These are phyloP conservation scores for Parietaria judaica DNA, from an alignment of 306 rosid genomes.

Conservation along the genomic window DNA sequence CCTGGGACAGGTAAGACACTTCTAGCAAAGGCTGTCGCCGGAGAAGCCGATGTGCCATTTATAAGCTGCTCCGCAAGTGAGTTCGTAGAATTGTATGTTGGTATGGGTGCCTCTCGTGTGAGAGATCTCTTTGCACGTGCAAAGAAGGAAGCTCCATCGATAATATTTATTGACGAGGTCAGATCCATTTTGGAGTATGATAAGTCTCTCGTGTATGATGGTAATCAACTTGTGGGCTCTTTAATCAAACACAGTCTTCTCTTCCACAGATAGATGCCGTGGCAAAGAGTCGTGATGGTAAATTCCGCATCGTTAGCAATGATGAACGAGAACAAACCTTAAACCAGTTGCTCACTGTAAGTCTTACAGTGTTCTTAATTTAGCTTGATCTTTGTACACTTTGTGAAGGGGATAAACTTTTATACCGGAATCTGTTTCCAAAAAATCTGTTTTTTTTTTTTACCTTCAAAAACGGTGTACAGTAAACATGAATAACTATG, in stretches of 20 bases:
- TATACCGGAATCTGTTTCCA: too few species aligned
- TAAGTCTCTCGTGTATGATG: constrained; percentile 4
- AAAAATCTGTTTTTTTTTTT: too few species aligned
- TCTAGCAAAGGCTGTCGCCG: constrained; percentile 97
- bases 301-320: constrained; percentile 87
- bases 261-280: constrained; percentile 89
- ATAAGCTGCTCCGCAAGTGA: constrained; percentile 98
- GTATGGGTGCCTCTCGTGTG: constrained; percentile 99
- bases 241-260: constrained; percentile 6
- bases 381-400: neutral
- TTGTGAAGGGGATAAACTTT: too few species aligned
- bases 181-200: constrained; percentile 13
- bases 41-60: constrained; percentile 98
- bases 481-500: too few species aligned
- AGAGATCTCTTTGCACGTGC: constrained; percentile 99
- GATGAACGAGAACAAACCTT: constrained; percentile 98
- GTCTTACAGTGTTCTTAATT: constrained; percentile 12
- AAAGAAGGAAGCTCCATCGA: constrained; percentile 95
- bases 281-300: constrained; percentile 98
- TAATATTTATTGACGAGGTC: constrained; percentile 93
- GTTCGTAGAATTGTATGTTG: constrained; percentile 96
- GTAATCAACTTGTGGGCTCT: constrained; percentile 16
- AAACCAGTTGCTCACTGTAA: constrained; percentile 96
- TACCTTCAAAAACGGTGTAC: too few species aligned
- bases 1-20: constrained; percentile 99